phyloP scores from a whole-genome alignment of 495 filamentous ascomycete species.

The Penicillium samsonianum region DNA sequence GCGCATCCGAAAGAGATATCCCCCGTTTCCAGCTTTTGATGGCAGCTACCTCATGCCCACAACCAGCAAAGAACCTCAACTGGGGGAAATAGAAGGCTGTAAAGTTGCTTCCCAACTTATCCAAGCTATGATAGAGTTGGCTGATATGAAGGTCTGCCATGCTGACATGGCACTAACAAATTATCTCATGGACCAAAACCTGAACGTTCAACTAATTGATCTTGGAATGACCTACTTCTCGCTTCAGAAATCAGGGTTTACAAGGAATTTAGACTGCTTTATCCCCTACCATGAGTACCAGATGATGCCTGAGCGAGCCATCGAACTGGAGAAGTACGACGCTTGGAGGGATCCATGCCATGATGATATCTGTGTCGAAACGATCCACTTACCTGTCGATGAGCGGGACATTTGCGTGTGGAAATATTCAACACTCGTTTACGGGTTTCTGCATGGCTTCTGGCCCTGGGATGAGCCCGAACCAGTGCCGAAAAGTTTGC shows the following conservation, averaged over 20 bases:
- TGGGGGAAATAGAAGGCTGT: constrained; percentile 25
- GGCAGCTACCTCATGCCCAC: constrained; percentile 17
- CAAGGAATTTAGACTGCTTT: neutral
- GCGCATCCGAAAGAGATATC: neutral
- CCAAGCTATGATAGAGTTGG: constrained; percentile 24
- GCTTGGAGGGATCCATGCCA: neutral
- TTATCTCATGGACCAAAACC: constrained; percentile 24
- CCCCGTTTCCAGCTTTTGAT: constrained; percentile 19
- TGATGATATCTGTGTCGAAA: neutral
- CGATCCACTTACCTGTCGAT: constrained; percentile 11
- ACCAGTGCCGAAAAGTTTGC: neutral
- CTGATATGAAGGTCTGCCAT: constrained; percentile 29
- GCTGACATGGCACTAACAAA: constrained; percentile 29
- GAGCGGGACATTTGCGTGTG: constrained; percentile 16
- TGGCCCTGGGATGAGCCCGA: constrained; percentile 29
- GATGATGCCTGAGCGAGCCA: constrained; percentile 25
- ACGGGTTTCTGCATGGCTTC: constrained; percentile 30
- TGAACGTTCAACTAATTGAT: constrained; percentile 31
- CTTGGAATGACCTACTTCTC: constrained; percentile 21
- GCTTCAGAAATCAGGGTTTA: constrained; percentile 16
- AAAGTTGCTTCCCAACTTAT: constrained; percentile 33
- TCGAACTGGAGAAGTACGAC: constrained; percentile 1
- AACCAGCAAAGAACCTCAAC: constrained; percentile 11
- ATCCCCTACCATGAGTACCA: constrained; percentile 28
- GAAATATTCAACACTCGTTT: constrained; percentile 26